A percentile compares a stretch with the other conserved stretches of the same genome.
Conservation (phyloP, 805 yeast species). For the Nakazawaea molendinolei region DNA sequence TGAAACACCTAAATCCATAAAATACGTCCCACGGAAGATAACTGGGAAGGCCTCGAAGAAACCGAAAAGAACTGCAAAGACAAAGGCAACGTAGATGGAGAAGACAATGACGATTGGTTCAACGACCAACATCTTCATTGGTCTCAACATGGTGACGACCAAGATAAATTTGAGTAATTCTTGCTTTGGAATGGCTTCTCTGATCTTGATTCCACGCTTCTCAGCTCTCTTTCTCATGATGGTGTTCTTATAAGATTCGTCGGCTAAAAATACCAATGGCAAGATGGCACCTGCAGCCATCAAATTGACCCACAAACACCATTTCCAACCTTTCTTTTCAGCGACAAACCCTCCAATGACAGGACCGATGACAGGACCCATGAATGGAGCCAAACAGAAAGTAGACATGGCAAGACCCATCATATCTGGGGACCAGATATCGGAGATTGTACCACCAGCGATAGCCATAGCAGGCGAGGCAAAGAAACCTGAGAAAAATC, state of each 20-base stretch:
- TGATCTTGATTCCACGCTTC: slow-evolving; percentile 48
- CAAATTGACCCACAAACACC: slow-evolving; percentile 67
- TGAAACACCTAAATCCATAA: slow-evolving; percentile 52
- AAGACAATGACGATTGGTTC: slow-evolving; percentile 74
- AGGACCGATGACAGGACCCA: slow-evolving; percentile 78
- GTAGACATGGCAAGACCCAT: slow-evolving; percentile 69
- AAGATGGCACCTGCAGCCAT: slow-evolving; percentile 59
- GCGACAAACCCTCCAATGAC: slow-evolving; percentile 69
- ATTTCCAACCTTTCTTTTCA: slow-evolving; percentile 56
- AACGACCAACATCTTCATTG: slow-evolving; percentile 58
- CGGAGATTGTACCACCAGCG: slow-evolving; percentile 80
- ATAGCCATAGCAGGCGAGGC: slow-evolving; percentile 81
- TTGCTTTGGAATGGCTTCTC: slow-evolving; percentile 24
- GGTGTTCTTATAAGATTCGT: slow-evolving; percentile 72
- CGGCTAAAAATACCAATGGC: slow-evolving; percentile 35
- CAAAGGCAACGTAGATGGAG: slow-evolving; percentile 64
- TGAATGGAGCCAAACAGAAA: slow-evolving; percentile 74
- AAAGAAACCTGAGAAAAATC: slow-evolving; percentile 69
- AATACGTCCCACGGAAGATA: slow-evolving; percentile 60
- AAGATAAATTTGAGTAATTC: slow-evolving; percentile 39
- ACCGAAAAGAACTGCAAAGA: slow-evolving; percentile 72
- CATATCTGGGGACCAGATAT: slow-evolving; percentile 63
- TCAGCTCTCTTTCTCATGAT: slow-evolving; percentile 54
- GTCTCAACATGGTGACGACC: slow-evolving; percentile 49
- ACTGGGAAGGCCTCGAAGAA: slow-evolving; percentile 77